phyloP scores from a whole-genome alignment of 73 alveolate genomes.

The Uronychia binucleata region DNA sequence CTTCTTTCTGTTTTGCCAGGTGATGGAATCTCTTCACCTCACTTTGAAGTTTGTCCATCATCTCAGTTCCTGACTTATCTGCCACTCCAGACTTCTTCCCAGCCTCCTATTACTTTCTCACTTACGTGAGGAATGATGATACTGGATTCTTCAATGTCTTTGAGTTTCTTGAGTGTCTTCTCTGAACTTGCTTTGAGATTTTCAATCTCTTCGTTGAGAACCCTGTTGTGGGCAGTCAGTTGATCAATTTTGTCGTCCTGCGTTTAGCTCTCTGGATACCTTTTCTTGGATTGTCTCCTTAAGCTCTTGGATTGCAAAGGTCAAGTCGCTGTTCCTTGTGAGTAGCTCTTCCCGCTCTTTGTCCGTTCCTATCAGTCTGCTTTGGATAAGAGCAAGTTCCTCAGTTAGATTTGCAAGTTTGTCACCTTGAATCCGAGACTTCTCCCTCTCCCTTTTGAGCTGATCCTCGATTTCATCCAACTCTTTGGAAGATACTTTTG shows the following conservation, averaged over 20 bases:
- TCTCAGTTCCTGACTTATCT: neutral
- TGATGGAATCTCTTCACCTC: constrained; percentile 1
- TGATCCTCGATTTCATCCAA: constrained; percentile 8
- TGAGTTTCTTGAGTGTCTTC: constrained; percentile 16
- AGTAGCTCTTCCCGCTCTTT: constrained; percentile 8
- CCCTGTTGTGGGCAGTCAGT: constrained; percentile 10
- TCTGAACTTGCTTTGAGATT: constrained; percentile 32
- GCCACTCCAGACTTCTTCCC: neutral
- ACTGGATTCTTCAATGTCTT: constrained; percentile 28
- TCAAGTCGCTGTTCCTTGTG: constrained; percentile 13
- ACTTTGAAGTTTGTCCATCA: neutral
- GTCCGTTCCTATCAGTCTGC: neutral
- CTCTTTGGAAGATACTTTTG: neutral
- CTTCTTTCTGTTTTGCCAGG: neutral
- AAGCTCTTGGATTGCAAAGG: constrained; percentile 20
- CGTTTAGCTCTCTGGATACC: neutral
- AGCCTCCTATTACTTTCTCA: neutral
- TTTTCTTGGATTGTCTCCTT: constrained; percentile 40
- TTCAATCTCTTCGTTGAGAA: constrained; percentile 36
- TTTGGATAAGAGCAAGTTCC: constrained; percentile 16
- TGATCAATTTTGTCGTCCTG: constrained; percentile 47
- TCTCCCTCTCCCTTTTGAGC: constrained; percentile 39
- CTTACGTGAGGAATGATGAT: constrained; percentile 23
- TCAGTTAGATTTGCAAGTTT: constrained; percentile 17
- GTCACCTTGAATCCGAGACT: constrained; percentile 7